Evolutionary conservation across 768 basidiomycete species (phyloP).

Genomic region (Calocera viscosa): DNA sequence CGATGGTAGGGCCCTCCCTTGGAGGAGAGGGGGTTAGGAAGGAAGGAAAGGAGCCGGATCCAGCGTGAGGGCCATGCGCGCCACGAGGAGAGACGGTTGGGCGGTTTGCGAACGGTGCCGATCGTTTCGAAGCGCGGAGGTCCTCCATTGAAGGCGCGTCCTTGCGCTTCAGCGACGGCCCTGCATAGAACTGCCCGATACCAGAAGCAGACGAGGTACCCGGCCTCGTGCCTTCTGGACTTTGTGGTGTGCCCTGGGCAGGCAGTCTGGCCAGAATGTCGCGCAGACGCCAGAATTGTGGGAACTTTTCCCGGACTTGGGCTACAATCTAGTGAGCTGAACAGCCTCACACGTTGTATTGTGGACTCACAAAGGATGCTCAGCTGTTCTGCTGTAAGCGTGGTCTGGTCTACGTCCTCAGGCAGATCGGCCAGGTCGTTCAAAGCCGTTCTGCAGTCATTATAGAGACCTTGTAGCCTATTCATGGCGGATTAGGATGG

Average conservation of each 20-base stretch:
- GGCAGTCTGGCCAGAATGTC: slow-evolving; percentile 15
- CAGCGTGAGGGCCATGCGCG: not conserved
- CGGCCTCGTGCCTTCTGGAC: not conserved
- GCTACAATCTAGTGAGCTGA: slow-evolving; percentile 10
- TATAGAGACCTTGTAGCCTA: slow-evolving; percentile 12
- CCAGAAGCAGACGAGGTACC: not conserved
- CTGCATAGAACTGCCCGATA: slow-evolving; percentile 3
- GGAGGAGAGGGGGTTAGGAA: slow-evolving; percentile 1
- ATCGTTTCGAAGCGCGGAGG: not conserved
- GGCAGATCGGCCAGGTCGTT: slow-evolving; percentile 11
- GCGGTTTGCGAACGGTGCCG: not conserved
- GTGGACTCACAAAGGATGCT: slow-evolving; percentile 14
- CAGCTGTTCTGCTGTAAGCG: slow-evolving; percentile 14
- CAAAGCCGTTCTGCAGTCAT: slow-evolving; percentile 17
- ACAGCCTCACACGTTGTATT: not conserved
- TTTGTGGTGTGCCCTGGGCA: not conserved
- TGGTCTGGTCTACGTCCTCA: slow-evolving; percentile 14
- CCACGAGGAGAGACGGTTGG: not conserved
- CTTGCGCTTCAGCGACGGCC: not conserved
- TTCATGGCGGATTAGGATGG: not conserved
- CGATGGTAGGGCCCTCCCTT: not conserved
- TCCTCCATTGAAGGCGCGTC: not conserved
- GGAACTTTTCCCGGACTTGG: slow-evolving; percentile 18
- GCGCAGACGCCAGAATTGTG: slow-evolving; percentile 16
- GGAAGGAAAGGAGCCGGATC: not conserved